phyloP scores from a whole-genome alignment of 169 alveolate genomes.

The Toxoplasma gondii region DNA sequence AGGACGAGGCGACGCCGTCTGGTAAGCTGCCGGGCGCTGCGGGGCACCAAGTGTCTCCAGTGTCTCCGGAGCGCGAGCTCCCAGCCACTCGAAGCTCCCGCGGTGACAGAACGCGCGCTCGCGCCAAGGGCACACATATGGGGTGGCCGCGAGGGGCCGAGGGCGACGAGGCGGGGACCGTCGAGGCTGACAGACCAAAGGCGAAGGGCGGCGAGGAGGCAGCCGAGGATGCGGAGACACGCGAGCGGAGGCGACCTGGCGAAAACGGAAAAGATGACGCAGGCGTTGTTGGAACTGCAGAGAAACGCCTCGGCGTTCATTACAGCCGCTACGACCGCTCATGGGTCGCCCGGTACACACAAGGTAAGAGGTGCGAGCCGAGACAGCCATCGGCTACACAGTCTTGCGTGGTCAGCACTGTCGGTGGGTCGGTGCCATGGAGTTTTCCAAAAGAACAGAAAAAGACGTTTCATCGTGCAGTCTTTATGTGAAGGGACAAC shows the following conservation, averaged over 20 bases:
- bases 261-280: neutral
- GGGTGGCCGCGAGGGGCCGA: neutral
- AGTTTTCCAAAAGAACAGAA: no score
- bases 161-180: neutral
- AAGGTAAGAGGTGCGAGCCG: constrained; percentile 8
- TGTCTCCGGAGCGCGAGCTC: neutral
- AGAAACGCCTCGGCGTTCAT: constrained; percentile 60
- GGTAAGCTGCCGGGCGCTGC: no score
- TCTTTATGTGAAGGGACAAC: no score
- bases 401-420: no score
- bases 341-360: constrained; percentile 54
- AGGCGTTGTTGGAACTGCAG: neutral
- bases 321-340: constrained; percentile 62
- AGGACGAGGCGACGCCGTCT: no score
- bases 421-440: no score
- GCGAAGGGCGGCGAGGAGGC: neutral
- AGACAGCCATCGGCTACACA: no score
- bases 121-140: no score
- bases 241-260: neutral
- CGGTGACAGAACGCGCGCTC: neutral
- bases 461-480: no score
- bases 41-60: no score
- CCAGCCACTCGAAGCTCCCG: neutral
- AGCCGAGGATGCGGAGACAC: neutral
- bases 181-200: neutral